These are phyloP conservation scores for Populus ilicifolia DNA, from an alignment of 345 rosid genomes.

Conservation along the genomic window DNA sequence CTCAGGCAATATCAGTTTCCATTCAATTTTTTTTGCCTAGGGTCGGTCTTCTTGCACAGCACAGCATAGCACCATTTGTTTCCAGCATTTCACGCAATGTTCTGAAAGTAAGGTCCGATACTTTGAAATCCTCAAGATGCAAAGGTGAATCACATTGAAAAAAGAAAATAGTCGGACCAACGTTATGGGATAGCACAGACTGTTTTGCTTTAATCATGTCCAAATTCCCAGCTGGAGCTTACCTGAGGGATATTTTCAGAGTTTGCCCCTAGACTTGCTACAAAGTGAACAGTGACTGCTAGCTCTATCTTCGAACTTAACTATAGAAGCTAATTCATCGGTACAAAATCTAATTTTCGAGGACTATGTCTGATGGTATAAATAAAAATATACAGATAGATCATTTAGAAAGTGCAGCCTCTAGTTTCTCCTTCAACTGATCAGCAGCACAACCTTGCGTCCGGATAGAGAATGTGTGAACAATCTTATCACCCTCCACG, in stretches of 20 bases:
- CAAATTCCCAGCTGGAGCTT: background rate
- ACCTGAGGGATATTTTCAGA: background rate
- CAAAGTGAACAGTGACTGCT: background rate
- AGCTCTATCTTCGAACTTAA: background rate
- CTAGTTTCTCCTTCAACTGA: slow-evolving; percentile 79
- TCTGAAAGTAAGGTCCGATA: background rate
- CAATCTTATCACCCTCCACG: slow-evolving; percentile 53
- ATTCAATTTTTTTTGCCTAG: background rate
- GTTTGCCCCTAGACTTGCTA: background rate
- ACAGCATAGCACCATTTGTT: background rate
- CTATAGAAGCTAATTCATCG: background rate
- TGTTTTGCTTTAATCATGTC: background rate
- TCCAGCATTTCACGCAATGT: background rate
- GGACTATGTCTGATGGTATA: background rate
- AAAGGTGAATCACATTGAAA: background rate
- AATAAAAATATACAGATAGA: slow-evolving; percentile 5
- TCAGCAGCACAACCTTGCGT: slow-evolving; percentile 70
- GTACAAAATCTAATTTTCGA: background rate
- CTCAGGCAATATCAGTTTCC: background rate
- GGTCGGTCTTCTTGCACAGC: background rate
- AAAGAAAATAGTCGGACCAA: background rate
- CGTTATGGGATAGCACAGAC: background rate
- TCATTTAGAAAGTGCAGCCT: slow-evolving; percentile 54
- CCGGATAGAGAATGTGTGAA: slow-evolving; percentile 68
- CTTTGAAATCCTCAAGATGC: background rate